Percentiles rank a stretch among this genome's conserved stretches.
Conservation (phyloP, 2,329 filamentous ascomycete genomes). For the Aspergillus flavus region DNA sequence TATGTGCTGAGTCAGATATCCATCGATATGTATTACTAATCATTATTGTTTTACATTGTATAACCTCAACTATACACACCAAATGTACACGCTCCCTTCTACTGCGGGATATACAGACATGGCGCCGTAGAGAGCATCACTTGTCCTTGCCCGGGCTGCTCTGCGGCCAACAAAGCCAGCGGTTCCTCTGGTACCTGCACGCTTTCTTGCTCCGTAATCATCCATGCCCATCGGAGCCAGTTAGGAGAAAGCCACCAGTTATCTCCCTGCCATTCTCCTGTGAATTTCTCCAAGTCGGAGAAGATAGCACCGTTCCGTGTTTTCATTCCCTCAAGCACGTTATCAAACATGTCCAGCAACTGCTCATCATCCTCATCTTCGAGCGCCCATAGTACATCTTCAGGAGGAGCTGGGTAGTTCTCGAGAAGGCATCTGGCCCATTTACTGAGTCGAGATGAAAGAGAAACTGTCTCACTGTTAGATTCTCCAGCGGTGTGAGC, state of each 20-base stretch:
- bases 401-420: conserved; percentile 35
- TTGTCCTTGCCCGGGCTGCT: conserved; percentile 16
- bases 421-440: conserved; percentile 42
- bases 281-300: conserved; percentile 18
- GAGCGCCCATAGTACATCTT: conserved; percentile 33
- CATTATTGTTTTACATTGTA: too few species aligned
- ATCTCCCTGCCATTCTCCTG: conserved; percentile 25
- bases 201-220: conserved; percentile 43
- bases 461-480: conserved; percentile 15
- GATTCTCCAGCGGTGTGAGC: conserved; percentile 19
- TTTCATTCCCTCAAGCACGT: conserved; percentile 24
- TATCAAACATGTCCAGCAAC: conserved; percentile 25
- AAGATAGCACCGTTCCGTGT: conserved; percentile 16
- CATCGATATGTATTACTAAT: too few species aligned
- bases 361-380: conserved; percentile 33
- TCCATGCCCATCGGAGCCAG: conserved; percentile 48
- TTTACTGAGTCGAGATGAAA: conserved; percentile 36
- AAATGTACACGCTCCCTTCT: not conserved
- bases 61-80: not conserved
- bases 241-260: conserved; percentile 41
- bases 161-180: conserved; percentile 30
- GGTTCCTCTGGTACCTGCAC: conserved; percentile 40
- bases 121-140: conserved; percentile 32
- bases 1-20: not conserved
- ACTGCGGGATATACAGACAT: conserved; percentile 42